A percentile compares a stretch with the other conserved stretches of the same genome.
Evolutionary conservation across 257 asterid species (phyloP).

Genomic region (Solanum sitiens): DNA sequence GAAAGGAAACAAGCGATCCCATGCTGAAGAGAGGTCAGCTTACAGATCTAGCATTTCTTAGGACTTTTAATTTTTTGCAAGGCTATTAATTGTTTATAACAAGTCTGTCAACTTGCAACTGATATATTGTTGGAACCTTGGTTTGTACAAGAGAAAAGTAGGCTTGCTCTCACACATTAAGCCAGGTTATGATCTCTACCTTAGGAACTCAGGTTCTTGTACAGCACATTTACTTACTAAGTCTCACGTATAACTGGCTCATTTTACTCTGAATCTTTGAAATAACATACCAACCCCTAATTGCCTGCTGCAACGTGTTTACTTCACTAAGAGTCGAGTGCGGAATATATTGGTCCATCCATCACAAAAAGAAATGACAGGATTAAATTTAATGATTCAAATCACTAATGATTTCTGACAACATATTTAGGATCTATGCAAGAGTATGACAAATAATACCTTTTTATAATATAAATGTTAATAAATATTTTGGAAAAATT

Average conservation of each 20-base stretch:
- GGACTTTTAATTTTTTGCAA: background rate
- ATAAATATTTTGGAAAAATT: background rate
- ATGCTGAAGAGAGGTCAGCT: slow-evolving; percentile 70
- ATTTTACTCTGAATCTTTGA: background rate
- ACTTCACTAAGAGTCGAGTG: background rate
- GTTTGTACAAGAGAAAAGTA: background rate
- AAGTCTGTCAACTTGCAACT: background rate
- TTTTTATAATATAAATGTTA: background rate
- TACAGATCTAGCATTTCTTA: background rate
- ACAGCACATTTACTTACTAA: background rate
- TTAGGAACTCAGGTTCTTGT: background rate
- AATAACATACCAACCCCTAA: background rate
- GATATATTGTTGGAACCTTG: background rate
- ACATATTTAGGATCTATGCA: background rate
- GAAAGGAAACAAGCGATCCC: slow-evolving; percentile 75
- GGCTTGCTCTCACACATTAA: background rate
- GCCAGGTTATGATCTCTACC: background rate
- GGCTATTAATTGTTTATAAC: background rate
- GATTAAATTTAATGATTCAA: background rate
- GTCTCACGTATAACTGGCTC: background rate
- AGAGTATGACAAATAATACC: background rate
- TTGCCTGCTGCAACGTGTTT: background rate
- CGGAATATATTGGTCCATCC: background rate
- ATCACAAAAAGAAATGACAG: background rate
- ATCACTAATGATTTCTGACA: background rate